A percentile compares a stretch with the other conserved stretches of the same genome.
These are phyloP conservation scores for Citrullus mucosospermus DNA, from an alignment of 306 rosid species.

Conservation along the genomic window DNA sequence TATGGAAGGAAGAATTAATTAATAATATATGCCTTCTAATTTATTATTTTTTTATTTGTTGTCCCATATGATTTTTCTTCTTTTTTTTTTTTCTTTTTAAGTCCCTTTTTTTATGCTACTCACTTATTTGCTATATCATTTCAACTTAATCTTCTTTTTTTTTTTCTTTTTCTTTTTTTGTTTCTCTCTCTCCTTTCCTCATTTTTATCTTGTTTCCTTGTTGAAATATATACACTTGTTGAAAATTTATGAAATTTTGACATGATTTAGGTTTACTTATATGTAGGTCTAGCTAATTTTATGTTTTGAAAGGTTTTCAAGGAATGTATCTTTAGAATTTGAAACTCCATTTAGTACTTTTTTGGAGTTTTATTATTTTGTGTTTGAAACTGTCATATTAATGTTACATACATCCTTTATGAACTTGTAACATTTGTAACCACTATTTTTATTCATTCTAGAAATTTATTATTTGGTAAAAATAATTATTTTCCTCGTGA, in stretches of 20 bases:
- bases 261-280: not conserved
- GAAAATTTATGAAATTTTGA: not conserved
- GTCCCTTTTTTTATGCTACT: not conserved
- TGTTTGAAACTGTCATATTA: too few species aligned
- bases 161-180: not conserved
- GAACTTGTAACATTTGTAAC: too few species aligned
- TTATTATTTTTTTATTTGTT: constrained; percentile 6
- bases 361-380: too few species aligned
- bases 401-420: too few species aligned
- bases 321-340: too few species aligned
- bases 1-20: constrained; percentile 20
- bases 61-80: not conserved
- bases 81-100: not conserved
- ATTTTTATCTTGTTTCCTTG: not conserved
- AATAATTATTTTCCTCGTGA: too few species aligned
- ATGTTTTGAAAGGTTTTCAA: too few species aligned
- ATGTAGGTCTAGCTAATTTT: too few species aligned
- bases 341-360: too few species aligned
- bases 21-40: not conserved
- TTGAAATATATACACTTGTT: not conserved
- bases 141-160: not conserved
- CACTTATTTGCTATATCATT: not conserved
- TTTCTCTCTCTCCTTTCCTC: not conserved
- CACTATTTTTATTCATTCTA: too few species aligned
- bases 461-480: too few species aligned